Evolutionary conservation across 75 land plant genomes (phyloP).

Genomic region (Sequoia sempervirens): DNA sequence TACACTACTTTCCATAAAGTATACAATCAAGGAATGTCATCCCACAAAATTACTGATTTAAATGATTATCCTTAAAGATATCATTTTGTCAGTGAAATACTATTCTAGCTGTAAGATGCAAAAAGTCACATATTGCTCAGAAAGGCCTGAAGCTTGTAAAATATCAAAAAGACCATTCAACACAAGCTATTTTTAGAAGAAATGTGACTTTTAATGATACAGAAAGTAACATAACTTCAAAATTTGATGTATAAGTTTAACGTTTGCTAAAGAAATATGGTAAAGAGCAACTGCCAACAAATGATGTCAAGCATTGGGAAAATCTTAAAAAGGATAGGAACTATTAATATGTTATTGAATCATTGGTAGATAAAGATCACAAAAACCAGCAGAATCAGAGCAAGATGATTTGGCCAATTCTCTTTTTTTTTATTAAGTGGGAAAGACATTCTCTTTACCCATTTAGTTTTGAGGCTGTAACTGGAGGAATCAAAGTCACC

Average conservation of each 20-base stretch:
- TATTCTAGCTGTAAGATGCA: too few relatives aligned
- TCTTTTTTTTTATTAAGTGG: too few relatives aligned
- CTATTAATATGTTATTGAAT: too few relatives aligned
- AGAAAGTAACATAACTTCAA: not conserved
- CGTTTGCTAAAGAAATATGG: not conserved
- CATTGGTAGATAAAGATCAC: too few relatives aligned
- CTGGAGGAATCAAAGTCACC: too few relatives aligned
- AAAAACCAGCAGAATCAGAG: too few relatives aligned
- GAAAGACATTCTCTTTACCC: too few relatives aligned
- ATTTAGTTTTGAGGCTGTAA: too few relatives aligned
- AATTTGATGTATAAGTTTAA: too few relatives aligned
- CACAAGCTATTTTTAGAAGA: not conserved
- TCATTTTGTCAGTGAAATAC: too few relatives aligned
- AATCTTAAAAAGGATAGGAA: not conserved
- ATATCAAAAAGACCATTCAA: not conserved
- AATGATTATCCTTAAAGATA: not conserved
- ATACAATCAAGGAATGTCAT: too few relatives aligned
- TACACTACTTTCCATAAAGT: not conserved
- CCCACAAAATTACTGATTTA: not conserved
- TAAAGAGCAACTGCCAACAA: not conserved
- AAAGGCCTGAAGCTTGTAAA: not conserved
- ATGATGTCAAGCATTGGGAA: not conserved
- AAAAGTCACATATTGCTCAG: not conserved
- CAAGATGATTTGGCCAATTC: too few relatives aligned
- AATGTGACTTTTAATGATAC: not conserved